Evolutionary conservation across 1,284 basidiomycete species (phyloP).

Genomic region (Ganoderma leucocontextum): DNA sequence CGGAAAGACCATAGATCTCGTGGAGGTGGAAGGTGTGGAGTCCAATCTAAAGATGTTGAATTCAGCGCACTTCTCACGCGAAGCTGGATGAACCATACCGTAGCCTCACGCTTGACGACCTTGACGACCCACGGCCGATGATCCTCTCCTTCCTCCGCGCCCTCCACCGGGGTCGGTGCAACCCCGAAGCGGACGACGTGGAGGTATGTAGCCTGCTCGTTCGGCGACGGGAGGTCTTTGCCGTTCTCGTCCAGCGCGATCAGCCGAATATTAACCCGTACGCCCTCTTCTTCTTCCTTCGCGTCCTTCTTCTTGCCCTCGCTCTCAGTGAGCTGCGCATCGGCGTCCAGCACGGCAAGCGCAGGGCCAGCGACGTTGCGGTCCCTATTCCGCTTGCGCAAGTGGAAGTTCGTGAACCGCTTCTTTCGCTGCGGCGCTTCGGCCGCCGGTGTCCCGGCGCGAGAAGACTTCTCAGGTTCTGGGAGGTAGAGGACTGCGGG

Average conservation of each 20-base stretch:
- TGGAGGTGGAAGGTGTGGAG: conserved; percentile 91
- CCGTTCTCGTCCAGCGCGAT: conserved; percentile 81
- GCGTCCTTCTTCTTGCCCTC: conserved; percentile 52
- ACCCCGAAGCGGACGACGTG: conserved; percentile 80
- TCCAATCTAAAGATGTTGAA: conserved; percentile 67
- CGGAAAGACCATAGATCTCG: conserved; percentile 89
- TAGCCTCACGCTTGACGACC: conserved; percentile 89
- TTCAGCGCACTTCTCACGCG: conserved; percentile 11
- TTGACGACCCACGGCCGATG: conserved; percentile 85
- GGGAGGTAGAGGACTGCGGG: conserved; percentile 21
- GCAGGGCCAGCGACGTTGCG: conserved; percentile 74
- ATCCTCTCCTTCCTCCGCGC: conserved; percentile 45
- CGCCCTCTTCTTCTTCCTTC: conserved; percentile 66
- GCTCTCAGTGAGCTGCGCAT: conserved; percentile 43
- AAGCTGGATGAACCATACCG: conserved; percentile 50
- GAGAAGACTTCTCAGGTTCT: conserved; percentile 35
- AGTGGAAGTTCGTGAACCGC: conserved; percentile 72
- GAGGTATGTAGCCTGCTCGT: conserved; percentile 88
- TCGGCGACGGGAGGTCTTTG: conserved; percentile 66
- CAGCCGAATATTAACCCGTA: conserved; percentile 78
- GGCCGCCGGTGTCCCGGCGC: conserved; percentile 30
- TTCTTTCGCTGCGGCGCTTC: conserved; percentile 45
- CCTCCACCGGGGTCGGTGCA: conserved; percentile 39
- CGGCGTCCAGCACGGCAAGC: conserved; percentile 76
- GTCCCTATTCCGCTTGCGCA: conserved; percentile 59